Evolutionary conservation across 164 flowering plant species (phyloP).

Genomic region (Kingdonia uniflora): DNA sequence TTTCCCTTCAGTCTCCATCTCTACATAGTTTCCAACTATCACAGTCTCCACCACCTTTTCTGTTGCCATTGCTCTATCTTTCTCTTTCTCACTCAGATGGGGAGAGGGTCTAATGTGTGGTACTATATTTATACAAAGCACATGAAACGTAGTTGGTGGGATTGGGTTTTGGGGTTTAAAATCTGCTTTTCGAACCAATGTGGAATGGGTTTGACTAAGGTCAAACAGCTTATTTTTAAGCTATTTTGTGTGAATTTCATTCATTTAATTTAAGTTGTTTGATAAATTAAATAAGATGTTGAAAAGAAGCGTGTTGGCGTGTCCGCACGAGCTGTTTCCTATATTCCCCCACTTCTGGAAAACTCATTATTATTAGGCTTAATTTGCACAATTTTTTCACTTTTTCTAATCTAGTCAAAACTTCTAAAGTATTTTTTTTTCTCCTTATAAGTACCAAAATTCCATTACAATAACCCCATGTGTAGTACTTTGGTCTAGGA

Average conservation of each 20-base stretch:
- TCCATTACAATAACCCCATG: no score
- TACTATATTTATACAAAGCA: conserved; percentile 25
- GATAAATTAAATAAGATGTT: conserved; percentile 2
- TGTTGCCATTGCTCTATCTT: conserved; percentile 24
- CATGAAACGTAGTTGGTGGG: conserved; percentile 18
- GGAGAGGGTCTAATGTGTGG: conserved; percentile 5
- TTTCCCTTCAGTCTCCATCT: conserved; percentile 79
- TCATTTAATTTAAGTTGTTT: neutral
- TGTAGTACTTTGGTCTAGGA: no score
- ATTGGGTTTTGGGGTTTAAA: conserved; percentile 18
- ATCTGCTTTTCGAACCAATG: conserved; percentile 13
- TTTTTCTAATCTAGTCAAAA: no score
- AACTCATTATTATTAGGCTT: conserved; percentile 5
- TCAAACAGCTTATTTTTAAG: conserved; percentile 1
- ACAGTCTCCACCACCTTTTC: conserved; percentile 78
- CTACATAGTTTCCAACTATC: conserved; percentile 78
- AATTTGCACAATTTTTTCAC: neutral
- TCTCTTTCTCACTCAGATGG: neutral
- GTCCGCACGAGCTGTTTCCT: conserved; percentile 47
- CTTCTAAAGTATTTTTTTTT: no score
- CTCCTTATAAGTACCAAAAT: no score
- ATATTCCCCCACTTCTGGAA: no score
- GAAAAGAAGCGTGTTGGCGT: conserved; percentile 27
- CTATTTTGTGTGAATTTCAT: neutral
- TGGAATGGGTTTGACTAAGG: conserved; percentile 16